Conservation (phyloP, 768 basidiomycete species). For the Tricholoma bakamatsutake region DNA sequence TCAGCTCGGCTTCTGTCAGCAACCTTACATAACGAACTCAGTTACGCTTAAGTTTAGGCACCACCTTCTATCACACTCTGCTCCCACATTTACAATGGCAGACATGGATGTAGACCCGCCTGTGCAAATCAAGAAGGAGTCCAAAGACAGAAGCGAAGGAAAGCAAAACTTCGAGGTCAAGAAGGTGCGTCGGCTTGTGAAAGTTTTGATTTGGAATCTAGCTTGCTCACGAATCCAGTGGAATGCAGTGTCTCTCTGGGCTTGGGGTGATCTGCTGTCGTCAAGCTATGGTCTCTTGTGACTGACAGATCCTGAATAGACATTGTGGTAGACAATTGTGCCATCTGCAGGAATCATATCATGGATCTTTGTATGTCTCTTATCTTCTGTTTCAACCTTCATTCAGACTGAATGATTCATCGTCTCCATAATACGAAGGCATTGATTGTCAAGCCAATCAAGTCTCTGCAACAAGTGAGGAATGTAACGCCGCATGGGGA, state of each 20-base stretch:
- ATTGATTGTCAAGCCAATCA: constrained; percentile 99
- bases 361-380: constrained; percentile 91
- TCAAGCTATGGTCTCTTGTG: neutral
- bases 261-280: constrained; percentile 66
- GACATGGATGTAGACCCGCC: constrained; percentile 65
- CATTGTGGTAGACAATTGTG: constrained; percentile 98
- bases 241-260: constrained; percentile 98
- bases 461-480: constrained; percentile 92
- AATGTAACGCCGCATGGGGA: constrained; percentile 98
- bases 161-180: constrained; percentile 97
- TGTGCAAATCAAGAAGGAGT: constrained; percentile 36
- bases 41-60: neutral
- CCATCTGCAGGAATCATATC: constrained; percentile 99
- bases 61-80: neutral
- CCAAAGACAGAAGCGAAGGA: constrained; percentile 53
- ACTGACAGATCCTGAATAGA: constrained; percentile 40
- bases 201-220: neutral
- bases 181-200: constrained; percentile 60
- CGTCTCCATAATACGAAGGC: constrained; percentile 43
- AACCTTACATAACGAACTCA: neutral
- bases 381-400: neutral
- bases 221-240: constrained; percentile 51
- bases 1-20: too few species aligned
- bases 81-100: constrained; percentile 29
- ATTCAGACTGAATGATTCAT: neutral